Evolutionary conservation across 768 basidiomycete genomes (phyloP).

Genomic region (Inosperma sp.): DNA sequence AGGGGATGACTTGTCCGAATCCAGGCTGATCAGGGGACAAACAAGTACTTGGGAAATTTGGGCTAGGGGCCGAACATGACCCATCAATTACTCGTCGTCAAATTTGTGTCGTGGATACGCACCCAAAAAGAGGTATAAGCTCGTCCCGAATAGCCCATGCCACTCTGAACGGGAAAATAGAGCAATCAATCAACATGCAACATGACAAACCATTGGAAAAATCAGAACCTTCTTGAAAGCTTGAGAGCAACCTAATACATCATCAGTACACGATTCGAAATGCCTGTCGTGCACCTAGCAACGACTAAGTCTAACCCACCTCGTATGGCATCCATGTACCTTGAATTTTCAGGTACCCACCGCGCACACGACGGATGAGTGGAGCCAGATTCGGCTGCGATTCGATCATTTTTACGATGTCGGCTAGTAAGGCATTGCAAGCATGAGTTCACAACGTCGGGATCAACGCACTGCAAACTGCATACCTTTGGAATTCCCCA

Average conservation of each 20-base stretch:
- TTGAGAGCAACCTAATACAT: conserved; percentile 64
- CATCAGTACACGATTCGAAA: conserved; percentile 9
- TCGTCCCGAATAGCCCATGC: conserved; percentile 87
- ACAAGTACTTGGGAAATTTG: conserved; percentile 79
- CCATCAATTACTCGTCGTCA: conserved; percentile 7
- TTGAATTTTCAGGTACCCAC: conserved; percentile 88
- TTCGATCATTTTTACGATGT: conserved; percentile 91
- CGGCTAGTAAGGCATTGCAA: conserved; percentile 45
- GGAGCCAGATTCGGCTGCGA: conserved; percentile 83
- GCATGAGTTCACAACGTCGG: conserved; percentile 8
- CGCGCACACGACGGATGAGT: conserved; percentile 77
- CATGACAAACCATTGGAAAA: conserved; percentile 8
- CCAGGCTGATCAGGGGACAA: conserved; percentile 82
- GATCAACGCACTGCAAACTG: conserved; percentile 3
- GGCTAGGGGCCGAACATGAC: conserved; percentile 42
- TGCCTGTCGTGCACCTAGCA: neutral
- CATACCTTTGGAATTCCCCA: conserved; percentile 85
- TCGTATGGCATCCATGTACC: conserved; percentile 95
- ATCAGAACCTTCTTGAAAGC: conserved; percentile 68
- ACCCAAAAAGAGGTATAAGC: conserved; percentile 87
- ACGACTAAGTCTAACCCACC: conserved; percentile 36
- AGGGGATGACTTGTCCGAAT: conserved; percentile 76
- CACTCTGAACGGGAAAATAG: conserved; percentile 45
- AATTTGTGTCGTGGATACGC: conserved; percentile 17
- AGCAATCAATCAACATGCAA: conserved; percentile 6